Conservation (phyloP, 2,329 filamentous ascomycete genomes). For the Thelonectria discophora region DNA sequence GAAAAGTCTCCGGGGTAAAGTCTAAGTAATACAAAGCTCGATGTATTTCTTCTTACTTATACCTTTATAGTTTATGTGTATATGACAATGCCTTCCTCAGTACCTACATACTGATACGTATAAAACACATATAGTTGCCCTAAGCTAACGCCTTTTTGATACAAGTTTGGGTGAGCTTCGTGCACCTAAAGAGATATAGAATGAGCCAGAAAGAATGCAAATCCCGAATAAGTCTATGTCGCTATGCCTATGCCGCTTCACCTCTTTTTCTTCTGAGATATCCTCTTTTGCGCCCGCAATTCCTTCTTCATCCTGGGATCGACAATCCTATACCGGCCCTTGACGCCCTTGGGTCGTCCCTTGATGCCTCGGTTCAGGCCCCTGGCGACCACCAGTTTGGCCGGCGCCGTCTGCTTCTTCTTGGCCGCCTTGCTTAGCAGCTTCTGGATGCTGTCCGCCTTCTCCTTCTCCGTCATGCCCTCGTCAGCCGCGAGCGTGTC, state of each 20-base stretch:
- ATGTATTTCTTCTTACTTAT: too few species aligned
- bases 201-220: slow-evolving; percentile 23
- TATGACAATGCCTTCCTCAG: too few species aligned
- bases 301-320: slow-evolving; percentile 97
- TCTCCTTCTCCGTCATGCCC: slow-evolving; percentile 94
- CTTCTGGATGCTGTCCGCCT: slow-evolving; percentile 83
- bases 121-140: too few species aligned
- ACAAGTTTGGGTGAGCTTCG: too few species aligned
- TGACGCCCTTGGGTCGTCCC: slow-evolving; percentile 88
- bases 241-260: slow-evolving; percentile 23
- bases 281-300: slow-evolving; percentile 83
- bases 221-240: slow-evolving; percentile 26
- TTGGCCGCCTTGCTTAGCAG: slow-evolving; percentile 83
- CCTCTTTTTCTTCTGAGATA: slow-evolving; percentile 73
- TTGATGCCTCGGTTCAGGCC: slow-evolving; percentile 86
- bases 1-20: too few species aligned
- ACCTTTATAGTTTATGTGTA: too few species aligned
- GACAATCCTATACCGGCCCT: slow-evolving; percentile 97
- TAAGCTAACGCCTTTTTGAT: too few species aligned
- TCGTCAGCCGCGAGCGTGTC: slow-evolving; percentile 89
- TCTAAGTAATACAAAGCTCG: too few species aligned
- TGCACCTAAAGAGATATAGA: too few species aligned
- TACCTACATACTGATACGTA: too few species aligned
- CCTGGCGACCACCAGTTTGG: slow-evolving; percentile 88
- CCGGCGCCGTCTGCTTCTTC: slow-evolving; percentile 84